Conservation (phyloP, 331 rosid species). For the Telfairia occidentalis region DNA sequence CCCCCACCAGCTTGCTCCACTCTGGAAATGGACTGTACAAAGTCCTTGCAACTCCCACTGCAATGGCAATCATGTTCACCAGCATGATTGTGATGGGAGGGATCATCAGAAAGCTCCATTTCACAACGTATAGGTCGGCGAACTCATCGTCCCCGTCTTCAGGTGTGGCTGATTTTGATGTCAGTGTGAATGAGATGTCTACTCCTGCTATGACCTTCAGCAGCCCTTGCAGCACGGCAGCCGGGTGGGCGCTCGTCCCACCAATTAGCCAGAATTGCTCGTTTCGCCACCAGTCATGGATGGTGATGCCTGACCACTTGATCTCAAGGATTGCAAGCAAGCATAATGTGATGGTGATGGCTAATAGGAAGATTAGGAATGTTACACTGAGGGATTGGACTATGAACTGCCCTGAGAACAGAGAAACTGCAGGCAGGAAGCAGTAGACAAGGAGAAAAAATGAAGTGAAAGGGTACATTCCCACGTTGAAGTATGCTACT, state of each 20-base stretch:
- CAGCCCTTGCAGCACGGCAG: conserved; percentile 69
- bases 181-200: conserved; percentile 74
- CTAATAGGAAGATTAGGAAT: conserved; percentile 51
- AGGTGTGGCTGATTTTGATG: conserved; percentile 64
- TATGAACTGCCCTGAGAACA: conserved; percentile 70
- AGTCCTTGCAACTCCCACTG: conserved; percentile 66
- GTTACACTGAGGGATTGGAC: conserved; percentile 55
- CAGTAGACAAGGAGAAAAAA: conserved; percentile 60
- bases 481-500: conserved; percentile 76
- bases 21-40: conserved; percentile 63
- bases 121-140: conserved; percentile 61
- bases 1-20: conserved; percentile 73
- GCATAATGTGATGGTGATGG: conserved; percentile 62
- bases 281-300: conserved; percentile 84
- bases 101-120: conserved; percentile 73
- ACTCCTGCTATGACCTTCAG: conserved; percentile 82
- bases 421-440: conserved; percentile 63
- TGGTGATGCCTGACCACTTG: conserved; percentile 70
- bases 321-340: conserved; percentile 66
- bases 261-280: conserved; percentile 88
- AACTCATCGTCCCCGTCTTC: conserved; percentile 76
- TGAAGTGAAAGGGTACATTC: conserved; percentile 88
- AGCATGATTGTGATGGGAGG: conserved; percentile 77
- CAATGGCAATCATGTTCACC: conserved; percentile 72
- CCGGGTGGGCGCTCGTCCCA: conserved; percentile 85